Conservation (phyloP, 2,329 filamentous ascomycete genomes). For the Xylariales sp. region DNA sequence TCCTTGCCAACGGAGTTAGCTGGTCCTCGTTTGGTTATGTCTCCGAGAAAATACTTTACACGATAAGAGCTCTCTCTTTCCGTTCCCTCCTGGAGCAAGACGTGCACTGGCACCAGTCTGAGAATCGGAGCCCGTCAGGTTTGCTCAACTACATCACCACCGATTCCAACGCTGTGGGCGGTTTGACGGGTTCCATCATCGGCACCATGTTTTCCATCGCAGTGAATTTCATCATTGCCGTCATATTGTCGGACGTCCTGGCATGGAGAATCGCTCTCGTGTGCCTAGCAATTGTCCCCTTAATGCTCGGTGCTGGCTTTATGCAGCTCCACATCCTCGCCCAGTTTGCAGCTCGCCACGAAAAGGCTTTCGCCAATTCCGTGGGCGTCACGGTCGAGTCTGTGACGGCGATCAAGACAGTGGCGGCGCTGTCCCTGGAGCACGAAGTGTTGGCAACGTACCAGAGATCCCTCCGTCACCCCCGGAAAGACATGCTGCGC, state of each 20-base stretch:
- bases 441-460: constrained; percentile 39
- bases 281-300: constrained; percentile 54
- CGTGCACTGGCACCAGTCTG: constrained; percentile 54
- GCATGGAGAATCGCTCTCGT: constrained; percentile 75
- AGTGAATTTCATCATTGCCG: constrained; percentile 60
- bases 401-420: constrained; percentile 69
- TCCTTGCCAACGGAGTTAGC: constrained; percentile 53
- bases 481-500: constrained; percentile 37
- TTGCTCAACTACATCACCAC: constrained; percentile 51
- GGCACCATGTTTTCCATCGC: constrained; percentile 50
- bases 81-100: constrained; percentile 53
- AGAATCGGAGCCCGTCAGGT: constrained; percentile 40
- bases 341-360: constrained; percentile 42
- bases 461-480: constrained; percentile 22
- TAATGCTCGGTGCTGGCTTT: constrained; percentile 41
- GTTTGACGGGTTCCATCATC: constrained; percentile 51
- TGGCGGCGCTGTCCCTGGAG: constrained; percentile 66
- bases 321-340: constrained; percentile 24
- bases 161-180: constrained; percentile 48
- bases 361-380: constrained; percentile 63
- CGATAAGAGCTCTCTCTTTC: constrained; percentile 50
- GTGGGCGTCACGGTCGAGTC: constrained; percentile 72
- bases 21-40: constrained; percentile 53
- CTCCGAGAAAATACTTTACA: constrained; percentile 52
- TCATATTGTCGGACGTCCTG: constrained; percentile 64